Conservation (phyloP, 208 protist genomes). For the Paratrypanosoma confusum region DNA sequence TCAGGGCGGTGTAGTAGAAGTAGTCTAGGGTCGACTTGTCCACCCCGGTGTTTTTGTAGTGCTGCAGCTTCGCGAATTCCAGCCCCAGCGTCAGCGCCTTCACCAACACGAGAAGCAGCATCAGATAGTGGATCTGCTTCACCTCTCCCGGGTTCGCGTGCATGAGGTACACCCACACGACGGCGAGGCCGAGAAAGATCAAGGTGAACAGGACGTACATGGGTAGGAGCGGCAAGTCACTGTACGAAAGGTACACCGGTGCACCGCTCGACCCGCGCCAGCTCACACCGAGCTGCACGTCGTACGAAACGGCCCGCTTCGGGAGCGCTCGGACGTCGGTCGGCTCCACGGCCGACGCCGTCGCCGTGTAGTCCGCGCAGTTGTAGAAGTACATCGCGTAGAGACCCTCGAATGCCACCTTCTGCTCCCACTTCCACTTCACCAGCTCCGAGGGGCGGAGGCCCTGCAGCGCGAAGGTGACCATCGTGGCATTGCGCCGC, state of each 20-base stretch:
- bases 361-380: slow-evolving; percentile 15
- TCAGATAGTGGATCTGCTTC: slow-evolving; percentile 15
- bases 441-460: neutral
- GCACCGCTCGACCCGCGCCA: neutral
- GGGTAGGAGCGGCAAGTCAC: slow-evolving; percentile 3
- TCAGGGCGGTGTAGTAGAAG: slow-evolving; percentile 47
- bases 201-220: slow-evolving; percentile 12
- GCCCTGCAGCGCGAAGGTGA: slow-evolving; percentile 8
- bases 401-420: slow-evolving; percentile 4
- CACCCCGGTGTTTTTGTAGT: slow-evolving; percentile 24
- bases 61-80: slow-evolving; percentile 28
- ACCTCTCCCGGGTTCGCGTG: slow-evolving; percentile 4
- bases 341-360: neutral
- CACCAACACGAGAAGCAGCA: slow-evolving; percentile 19
- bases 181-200: slow-evolving; percentile 4
- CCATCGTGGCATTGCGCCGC: neutral
- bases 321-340: neutral
- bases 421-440: neutral
- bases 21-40: slow-evolving; percentile 22
- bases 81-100: slow-evolving; percentile 30
- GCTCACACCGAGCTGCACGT: slow-evolving; percentile 8
- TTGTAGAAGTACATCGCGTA: slow-evolving; percentile 31
- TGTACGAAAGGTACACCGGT: slow-evolving; percentile 7
- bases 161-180: slow-evolving; percentile 12
- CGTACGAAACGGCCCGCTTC: slow-evolving; percentile 9